Percentiles rank a stretch among this genome's conserved stretches.
phyloP scores from a whole-genome alignment of 2,329 filamentous ascomycete genomes.

The Trichoderma afroharzianum region DNA sequence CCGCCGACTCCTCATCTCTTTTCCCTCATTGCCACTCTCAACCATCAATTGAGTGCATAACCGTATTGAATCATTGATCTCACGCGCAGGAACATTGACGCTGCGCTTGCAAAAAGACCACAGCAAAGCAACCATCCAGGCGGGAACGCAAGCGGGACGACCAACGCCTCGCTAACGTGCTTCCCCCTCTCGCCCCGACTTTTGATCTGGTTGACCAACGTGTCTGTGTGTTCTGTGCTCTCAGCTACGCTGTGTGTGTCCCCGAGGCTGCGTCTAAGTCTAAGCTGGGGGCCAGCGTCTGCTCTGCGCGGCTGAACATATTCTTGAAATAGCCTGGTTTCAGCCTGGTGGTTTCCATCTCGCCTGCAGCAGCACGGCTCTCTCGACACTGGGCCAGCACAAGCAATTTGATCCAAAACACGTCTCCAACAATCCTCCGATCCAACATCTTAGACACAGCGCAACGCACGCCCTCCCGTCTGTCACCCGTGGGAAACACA shows the following conservation, averaged over 20 bases:
- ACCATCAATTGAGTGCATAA: not conserved
- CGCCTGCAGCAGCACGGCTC: not conserved
- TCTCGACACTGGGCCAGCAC: not conserved
- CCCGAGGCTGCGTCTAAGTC: constrained; percentile 9
- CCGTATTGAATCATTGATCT: no score
- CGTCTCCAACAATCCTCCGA: constrained; percentile 1
- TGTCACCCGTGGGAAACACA: not conserved
- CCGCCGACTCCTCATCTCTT: constrained; percentile 17
- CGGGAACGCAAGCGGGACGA: not conserved
- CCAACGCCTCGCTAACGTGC: not conserved
- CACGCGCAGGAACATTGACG: not conserved
- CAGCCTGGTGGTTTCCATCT: constrained; percentile 5
- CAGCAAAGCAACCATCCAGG: not conserved
- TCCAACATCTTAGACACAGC: constrained; percentile 5
- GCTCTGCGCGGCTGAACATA: constrained; percentile 10
- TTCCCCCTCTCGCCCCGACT: not conserved
- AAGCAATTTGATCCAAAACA: not conserved
- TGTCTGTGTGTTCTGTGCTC: not conserved
- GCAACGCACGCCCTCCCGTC: not conserved
- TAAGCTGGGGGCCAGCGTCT: constrained; percentile 4
- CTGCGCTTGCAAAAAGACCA: not conserved
- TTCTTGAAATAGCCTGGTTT: not conserved
- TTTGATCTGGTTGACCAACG: not conserved
- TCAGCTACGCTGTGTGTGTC: not conserved
- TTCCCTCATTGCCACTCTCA: not conserved